These are phyloP conservation scores for Phytophthora citrophthora DNA, from an alignment of 352 stramenopile genomes.

Conservation along the genomic window DNA sequence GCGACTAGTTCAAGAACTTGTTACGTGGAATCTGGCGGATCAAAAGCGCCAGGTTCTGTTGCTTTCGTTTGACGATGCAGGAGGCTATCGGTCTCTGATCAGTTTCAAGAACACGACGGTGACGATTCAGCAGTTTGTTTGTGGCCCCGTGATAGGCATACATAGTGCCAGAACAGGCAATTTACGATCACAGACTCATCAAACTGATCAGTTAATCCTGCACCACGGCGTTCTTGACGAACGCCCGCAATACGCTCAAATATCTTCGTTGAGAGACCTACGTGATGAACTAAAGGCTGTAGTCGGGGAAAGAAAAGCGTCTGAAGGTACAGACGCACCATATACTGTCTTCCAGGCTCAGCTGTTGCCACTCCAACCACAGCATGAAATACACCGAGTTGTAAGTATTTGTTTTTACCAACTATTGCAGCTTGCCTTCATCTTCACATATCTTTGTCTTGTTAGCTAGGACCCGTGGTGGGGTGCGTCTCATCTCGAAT, in stretches of 20 bases:
- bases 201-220: conserved; percentile 7
- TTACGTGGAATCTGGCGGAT: conserved; percentile 37
- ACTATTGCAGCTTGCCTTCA: too few species aligned
- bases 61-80: conserved; percentile 19
- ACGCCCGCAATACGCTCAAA: conserved; percentile 13
- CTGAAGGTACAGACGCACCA: conserved; percentile 1
- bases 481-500: conserved; percentile 39
- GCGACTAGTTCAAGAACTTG: conserved; percentile 30
- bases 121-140: conserved; percentile 46
- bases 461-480: conserved; percentile 53
- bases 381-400: conserved; percentile 13
- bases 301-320: conserved; percentile 1
- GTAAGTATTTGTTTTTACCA: conserved; percentile 8
- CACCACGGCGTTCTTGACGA: conserved; percentile 5
- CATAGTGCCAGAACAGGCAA: not conserved
- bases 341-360: conserved; percentile 10
- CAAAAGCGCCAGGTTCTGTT: conserved; percentile 30
- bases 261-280: conserved; percentile 6
- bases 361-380: conserved; percentile 5
- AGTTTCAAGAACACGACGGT: conserved; percentile 47
- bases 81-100: conserved; percentile 29
- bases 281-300: not conserved
- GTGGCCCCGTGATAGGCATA: conserved; percentile 34
- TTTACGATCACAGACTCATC: conserved; percentile 1
- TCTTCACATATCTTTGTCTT: conserved; percentile 2